Percentiles rank a stretch among this genome's conserved stretches.
Conservation (phyloP, 129 eudicot species). For the Silybum marianum region DNA sequence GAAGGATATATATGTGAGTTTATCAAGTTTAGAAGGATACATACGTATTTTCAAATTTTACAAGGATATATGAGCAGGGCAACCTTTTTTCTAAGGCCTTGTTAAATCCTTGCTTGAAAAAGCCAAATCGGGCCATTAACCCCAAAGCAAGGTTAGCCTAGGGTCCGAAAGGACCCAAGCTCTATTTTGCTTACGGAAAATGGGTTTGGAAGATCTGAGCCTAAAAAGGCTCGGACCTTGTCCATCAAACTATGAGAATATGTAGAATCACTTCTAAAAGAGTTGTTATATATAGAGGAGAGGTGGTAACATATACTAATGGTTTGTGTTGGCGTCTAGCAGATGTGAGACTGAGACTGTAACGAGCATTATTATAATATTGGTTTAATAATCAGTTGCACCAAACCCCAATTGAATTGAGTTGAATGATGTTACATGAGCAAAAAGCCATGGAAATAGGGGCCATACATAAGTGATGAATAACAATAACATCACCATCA, state of each 20-base stretch:
- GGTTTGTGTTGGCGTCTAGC: neutral
- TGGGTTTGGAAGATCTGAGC: neutral
- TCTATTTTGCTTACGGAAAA: neutral
- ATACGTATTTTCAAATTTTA: no score
- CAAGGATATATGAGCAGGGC: no score
- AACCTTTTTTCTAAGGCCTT: neutral
- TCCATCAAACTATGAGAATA: neutral
- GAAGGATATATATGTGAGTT: no score
- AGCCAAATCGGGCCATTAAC: neutral
- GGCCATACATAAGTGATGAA: neutral
- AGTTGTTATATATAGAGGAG: neutral
- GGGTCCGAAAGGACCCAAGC: no score
- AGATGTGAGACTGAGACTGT: neutral
- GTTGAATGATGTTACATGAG: conserved; percentile 13
- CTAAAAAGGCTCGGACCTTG: neutral
- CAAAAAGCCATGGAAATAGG: conserved; percentile 11
- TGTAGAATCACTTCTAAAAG: neutral
- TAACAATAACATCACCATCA: conserved; percentile 28
- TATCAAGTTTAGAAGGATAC: no score
- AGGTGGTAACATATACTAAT: neutral
- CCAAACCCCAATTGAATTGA: conserved; percentile 20
- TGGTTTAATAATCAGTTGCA: conserved; percentile 17
- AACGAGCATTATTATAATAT: neutral
- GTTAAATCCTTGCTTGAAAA: neutral
- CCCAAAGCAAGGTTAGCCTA: no score